Percentiles rank a stretch among this genome's conserved stretches.
Evolutionary conservation across 306 rosid species (phyloP).

Genomic region (Rosa chinensis): DNA sequence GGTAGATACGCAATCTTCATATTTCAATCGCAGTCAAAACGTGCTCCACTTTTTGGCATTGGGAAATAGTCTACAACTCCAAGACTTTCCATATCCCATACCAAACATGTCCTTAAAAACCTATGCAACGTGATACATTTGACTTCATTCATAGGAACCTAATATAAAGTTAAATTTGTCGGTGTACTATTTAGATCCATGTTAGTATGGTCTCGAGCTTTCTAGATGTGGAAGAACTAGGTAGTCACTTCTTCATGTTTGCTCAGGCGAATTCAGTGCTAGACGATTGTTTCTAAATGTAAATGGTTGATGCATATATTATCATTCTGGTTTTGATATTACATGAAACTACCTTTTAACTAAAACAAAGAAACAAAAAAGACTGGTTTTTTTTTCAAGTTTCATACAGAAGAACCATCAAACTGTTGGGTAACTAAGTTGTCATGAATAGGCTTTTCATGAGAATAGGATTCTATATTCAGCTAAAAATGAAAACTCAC

Average conservation of each 20-base stretch:
- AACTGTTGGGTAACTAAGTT: background rate
- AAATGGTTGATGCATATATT: too few relatives aligned
- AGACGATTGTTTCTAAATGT: too few relatives aligned
- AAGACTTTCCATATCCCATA: background rate
- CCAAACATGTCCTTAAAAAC: background rate
- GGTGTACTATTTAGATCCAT: background rate
- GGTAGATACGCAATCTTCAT: background rate
- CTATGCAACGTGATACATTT: background rate
- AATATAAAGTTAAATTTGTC: background rate
- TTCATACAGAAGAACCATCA: background rate
- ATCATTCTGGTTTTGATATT: too few relatives aligned
- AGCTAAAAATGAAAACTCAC: background rate
- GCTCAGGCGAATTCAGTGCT: background rate
- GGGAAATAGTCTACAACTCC: background rate
- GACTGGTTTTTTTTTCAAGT: background rate
- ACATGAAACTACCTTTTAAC: too few relatives aligned
- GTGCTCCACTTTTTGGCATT: background rate
- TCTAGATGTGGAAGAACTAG: background rate
- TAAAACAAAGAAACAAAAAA: too few relatives aligned
- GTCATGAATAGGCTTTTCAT: background rate
- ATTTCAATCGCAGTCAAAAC: background rate
- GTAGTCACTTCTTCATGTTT: background rate
- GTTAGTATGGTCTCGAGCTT: background rate
- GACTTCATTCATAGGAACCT: background rate
- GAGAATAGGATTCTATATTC: background rate